phyloP scores from a whole-genome alignment of 2,329 filamentous ascomycete species.

The Botrytis elliptica region DNA sequence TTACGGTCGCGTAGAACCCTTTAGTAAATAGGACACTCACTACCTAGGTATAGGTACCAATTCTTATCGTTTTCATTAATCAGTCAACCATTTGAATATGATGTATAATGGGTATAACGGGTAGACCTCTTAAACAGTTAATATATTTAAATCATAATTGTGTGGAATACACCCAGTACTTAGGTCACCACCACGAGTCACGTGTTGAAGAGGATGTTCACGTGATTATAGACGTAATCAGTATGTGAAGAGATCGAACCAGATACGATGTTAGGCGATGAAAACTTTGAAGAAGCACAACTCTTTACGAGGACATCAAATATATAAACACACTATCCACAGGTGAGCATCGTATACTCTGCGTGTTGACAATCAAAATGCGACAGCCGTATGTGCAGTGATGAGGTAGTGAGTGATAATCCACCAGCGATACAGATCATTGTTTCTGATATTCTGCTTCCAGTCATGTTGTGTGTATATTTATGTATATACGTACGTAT shows the following conservation, averaged over 20 bases:
- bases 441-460: neutral
- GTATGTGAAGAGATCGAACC: neutral
- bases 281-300: neutral
- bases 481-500: neutral
- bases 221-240: neutral
- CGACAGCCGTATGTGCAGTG: neutral
- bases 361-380: neutral
- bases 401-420: neutral
- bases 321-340: neutral
- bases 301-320: neutral
- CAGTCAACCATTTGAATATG: neutral
- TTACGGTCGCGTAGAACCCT: neutral
- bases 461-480: neutral
- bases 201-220: fast-evolving
- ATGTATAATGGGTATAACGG: neutral
- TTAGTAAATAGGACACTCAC: neutral
- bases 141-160: neutral
- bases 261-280: neutral
- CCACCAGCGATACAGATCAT: neutral
- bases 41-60: neutral
- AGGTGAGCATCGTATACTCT: neutral
- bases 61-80: neutral
- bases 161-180: neutral
- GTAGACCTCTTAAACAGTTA: neutral
- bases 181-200: neutral